Percentiles rank a stretch among this genome's conserved stretches.
phyloP scores from a whole-genome alignment of 495 filamentous ascomycete genomes.

The Paragyromitra xinjiangensis region DNA sequence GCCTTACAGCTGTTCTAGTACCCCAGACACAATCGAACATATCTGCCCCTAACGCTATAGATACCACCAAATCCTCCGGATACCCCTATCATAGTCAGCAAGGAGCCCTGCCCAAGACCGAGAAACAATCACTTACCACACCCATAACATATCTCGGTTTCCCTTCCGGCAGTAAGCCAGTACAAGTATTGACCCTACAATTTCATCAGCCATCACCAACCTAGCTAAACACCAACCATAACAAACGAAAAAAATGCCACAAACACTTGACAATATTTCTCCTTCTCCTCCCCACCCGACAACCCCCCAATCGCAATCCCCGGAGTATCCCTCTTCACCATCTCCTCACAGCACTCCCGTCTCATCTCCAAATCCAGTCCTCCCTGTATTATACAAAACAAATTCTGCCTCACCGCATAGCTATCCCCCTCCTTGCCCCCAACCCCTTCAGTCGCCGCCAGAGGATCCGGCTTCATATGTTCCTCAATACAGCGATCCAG shows the following conservation, averaged over 20 bases:
- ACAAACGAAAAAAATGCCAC: background rate
- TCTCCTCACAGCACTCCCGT: slow-evolving; percentile 81
- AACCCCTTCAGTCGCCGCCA: slow-evolving; percentile 47
- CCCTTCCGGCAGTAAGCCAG: slow-evolving; percentile 79
- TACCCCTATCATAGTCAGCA: slow-evolving; percentile 69
- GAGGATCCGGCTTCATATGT: slow-evolving; percentile 74
- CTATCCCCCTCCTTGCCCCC: slow-evolving; percentile 37
- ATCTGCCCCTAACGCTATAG: slow-evolving; percentile 90
- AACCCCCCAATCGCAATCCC: slow-evolving; percentile 97
- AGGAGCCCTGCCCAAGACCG: background rate
- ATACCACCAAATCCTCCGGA: slow-evolving; percentile 92
- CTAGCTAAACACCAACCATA: background rate
- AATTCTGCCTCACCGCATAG: slow-evolving; percentile 72
- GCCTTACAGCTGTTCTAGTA: slow-evolving; percentile 77
- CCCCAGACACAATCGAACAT: slow-evolving; percentile 99
- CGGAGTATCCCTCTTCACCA: slow-evolving; percentile 90
- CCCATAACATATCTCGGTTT: slow-evolving; percentile 99
- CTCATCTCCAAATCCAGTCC: slow-evolving; percentile 91
- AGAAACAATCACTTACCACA: slow-evolving; percentile 66
- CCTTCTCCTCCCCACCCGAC: slow-evolving; percentile 82
- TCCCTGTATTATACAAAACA: slow-evolving; percentile 99
- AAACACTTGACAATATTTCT: slow-evolving; percentile 66
- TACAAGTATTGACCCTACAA: slow-evolving; percentile 81
- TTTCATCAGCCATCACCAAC: slow-evolving; percentile 22
- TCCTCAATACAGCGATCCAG: slow-evolving; percentile 94